A percentile compares a stretch with the other conserved stretches of the same genome.
These are phyloP conservation scores for Piloderma croceum DNA, from an alignment of 768 basidiomycete genomes.

Conservation along the genomic window DNA sequence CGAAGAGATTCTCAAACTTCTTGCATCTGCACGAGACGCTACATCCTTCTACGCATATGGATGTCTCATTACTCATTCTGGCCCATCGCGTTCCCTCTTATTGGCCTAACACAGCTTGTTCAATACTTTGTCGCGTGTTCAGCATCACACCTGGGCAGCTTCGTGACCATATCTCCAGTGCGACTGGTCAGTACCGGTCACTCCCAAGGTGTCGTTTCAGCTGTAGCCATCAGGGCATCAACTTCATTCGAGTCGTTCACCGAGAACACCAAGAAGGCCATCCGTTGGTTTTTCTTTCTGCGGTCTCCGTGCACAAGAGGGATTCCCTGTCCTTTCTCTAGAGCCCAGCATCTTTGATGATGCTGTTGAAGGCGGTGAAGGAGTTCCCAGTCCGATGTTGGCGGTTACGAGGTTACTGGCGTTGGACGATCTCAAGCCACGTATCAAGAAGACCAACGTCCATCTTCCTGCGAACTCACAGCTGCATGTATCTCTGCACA, in stretches of 20 bases:
- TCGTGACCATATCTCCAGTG: slow-evolving; percentile 68
- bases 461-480: slow-evolving; percentile 76
- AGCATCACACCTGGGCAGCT: slow-evolving; percentile 77
- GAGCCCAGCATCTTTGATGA: slow-evolving; percentile 87
- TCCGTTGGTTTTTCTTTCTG: slow-evolving; percentile 92
- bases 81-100: slow-evolving; percentile 91
- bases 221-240: slow-evolving; percentile 83
- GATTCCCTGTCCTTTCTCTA: slow-evolving; percentile 87
- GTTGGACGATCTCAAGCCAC: slow-evolving; percentile 69
- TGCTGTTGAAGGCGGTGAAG: slow-evolving; percentile 88
- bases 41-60: slow-evolving; percentile 73
- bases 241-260: slow-evolving; percentile 68
- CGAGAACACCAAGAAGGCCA: slow-evolving; percentile 72
- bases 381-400: slow-evolving; percentile 89
- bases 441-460: slow-evolving; percentile 83
- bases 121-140: slow-evolving; percentile 84
- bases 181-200: slow-evolving; percentile 98
- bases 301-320: slow-evolving; percentile 88
- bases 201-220: slow-evolving; percentile 94
- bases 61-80: slow-evolving; percentile 74
- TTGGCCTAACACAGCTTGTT: slow-evolving; percentile 91
- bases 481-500: slow-evolving; percentile 84
- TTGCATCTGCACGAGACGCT: slow-evolving; percentile 51
- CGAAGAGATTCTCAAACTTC: slow-evolving; percentile 57
- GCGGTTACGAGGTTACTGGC: slow-evolving; percentile 80